A percentile compares a stretch with the other conserved stretches of the same genome.
Conservation (phyloP, 2,329 filamentous ascomycete species). For the Diaporthe vexans region DNA sequence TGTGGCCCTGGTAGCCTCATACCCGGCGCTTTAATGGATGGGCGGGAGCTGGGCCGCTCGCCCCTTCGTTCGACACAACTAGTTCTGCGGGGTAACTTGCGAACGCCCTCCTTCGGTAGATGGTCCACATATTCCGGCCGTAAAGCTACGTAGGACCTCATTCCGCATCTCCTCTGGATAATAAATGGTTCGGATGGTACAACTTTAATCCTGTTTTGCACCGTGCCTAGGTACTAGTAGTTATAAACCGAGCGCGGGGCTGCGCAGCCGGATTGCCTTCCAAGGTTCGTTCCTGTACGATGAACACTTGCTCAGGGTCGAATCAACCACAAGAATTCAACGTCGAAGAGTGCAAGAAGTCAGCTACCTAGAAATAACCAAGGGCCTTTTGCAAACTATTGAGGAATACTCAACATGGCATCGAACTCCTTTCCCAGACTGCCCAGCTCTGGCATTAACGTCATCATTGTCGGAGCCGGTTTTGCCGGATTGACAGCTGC, state of each 20-base stretch:
- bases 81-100: slow-evolving; percentile 4
- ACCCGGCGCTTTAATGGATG: neutral
- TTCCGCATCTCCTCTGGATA: neutral
- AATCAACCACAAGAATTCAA: neutral
- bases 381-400: neutral
- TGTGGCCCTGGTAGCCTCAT: neutral
- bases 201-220: neutral
- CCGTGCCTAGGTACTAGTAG: too few relatives aligned
- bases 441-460: slow-evolving; percentile 53
- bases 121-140: neutral
- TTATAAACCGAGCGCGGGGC: too few relatives aligned
- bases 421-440: slow-evolving; percentile 39
- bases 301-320: too few relatives aligned
- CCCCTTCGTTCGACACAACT: neutral
- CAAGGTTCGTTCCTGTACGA: neutral
- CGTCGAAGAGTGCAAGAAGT: neutral
- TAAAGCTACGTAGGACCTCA: neutral
- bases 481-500: slow-evolving; percentile 71
- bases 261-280: too few relatives aligned
- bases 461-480: slow-evolving; percentile 63
- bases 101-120: slow-evolving; percentile 1
- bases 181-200: neutral
- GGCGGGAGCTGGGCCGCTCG: neutral
- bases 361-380: neutral
- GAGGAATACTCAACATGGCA: slow-evolving; percentile 38